These are phyloP conservation scores for Populus davidiana DNA, from an alignment of 345 rosid species.

Conservation along the genomic window DNA sequence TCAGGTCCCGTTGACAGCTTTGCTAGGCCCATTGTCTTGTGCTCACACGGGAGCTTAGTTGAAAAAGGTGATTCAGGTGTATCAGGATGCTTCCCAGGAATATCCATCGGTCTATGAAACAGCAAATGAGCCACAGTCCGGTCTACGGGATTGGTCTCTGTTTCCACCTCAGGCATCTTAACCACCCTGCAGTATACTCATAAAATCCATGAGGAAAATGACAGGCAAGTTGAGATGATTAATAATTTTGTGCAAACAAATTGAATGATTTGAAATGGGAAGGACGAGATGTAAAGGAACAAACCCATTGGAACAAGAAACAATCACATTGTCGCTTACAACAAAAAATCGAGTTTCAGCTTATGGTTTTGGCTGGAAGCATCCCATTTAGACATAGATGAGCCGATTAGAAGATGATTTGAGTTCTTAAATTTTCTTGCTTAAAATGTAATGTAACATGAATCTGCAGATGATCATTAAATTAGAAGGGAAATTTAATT, in stretches of 20 bases:
- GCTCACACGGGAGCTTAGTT: constrained; percentile 38
- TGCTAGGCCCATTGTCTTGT: constrained; percentile 21
- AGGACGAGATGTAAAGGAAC: not conserved
- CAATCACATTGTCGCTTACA: not conserved
- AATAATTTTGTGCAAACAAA: not conserved
- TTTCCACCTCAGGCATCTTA: constrained; percentile 38
- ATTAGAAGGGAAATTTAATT: not conserved
- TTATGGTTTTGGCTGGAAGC: not conserved
- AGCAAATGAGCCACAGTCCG: constrained; percentile 86
- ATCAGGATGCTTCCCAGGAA: constrained; percentile 42
- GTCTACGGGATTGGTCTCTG: constrained; percentile 29
- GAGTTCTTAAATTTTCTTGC: too few relatives aligned
- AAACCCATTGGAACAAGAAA: not conserved
- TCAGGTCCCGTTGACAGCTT: constrained; percentile 32
- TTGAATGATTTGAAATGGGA: not conserved
- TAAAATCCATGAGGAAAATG: not conserved
- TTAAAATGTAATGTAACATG: too few relatives aligned
- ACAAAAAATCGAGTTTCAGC: not conserved
- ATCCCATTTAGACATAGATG: too few relatives aligned
- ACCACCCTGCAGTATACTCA: constrained; percentile 35
- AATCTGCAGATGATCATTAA: too few relatives aligned
- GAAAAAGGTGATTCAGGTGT: constrained; percentile 61
- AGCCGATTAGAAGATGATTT: not conserved
- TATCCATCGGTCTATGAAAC: constrained; percentile 65
- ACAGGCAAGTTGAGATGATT: not conserved